Evolutionary conservation across 1,284 basidiomycete species (phyloP), one percentile per base, ranked within the genome.

Genomic region (Mycena citricolor): DNA sequence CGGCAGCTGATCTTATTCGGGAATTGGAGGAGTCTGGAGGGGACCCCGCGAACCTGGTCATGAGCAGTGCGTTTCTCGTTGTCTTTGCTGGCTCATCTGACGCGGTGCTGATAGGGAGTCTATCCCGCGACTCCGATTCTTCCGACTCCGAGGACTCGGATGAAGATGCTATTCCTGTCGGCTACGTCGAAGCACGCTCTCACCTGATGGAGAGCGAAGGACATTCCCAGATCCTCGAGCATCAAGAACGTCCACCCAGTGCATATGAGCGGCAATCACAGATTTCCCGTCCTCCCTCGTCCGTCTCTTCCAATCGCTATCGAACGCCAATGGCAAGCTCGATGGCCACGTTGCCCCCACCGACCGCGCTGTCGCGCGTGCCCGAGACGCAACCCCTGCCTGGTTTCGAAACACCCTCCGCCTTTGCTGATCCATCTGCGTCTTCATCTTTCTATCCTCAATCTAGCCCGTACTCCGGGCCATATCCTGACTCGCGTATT

Each of bases 21-120:
- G 93, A 97, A 65, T 68, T 97, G n/a, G 88, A 90, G 57, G 81
- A 85, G 11, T 92, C 83, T 58, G 77, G 77, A 23, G 81, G 81
- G 22, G 82, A 83, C 61, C 77, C 83, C n/a, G 71, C 74, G 13
- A 79, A 83, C 57, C 70, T 86, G 26, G 74, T 85, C 32, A 74
- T 83, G 63, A 86, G 81, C 56, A 77, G 86, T 89, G 66, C 55
- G 81, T 63, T 36, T 13, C 20, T 17, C 6, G 10, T 39, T 45
- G 31, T 32, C 24, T 11, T 38, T 11, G 28, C 20, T 21, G 24
- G 20, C 24, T 54, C 8, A 53, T 35, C 44, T 40, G 33, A 43
- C 23, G 26, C 20, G 36, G 46, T 20, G 45, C 30, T 23, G 32
- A 41, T 32, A 82, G 79, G 71, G 34, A 66, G 74, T 22, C 57